Base-by-base conservation (phyloP, 768 basidiomycete genomes). In the Trametes meyenii region DNA sequence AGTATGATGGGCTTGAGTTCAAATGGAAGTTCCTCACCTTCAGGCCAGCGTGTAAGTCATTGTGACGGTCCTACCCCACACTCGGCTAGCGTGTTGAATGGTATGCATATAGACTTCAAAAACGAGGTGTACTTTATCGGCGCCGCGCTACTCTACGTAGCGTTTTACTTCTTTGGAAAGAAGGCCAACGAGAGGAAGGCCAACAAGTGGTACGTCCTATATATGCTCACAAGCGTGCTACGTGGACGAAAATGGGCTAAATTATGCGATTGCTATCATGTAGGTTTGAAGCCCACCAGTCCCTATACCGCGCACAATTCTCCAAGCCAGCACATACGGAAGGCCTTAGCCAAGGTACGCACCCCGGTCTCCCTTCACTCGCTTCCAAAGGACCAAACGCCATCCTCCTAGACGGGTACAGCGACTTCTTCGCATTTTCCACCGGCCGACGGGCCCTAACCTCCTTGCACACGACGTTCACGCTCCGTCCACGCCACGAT, bases 401-500 rank as follows among this genome's bases (percentile, higher is more conserved):
- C 26, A 14, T 19, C 33, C 13, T 80, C 81, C 36, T 79, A 42
- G 93, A 94, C 67, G 92, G 92, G 19, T 79, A 87, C 67, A 81
- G 86, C 3, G 92, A 94, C 76, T 90, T 86, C 71, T 91, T 93
- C 78, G 81, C 82, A 70, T 97, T 90, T 76, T 92, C 92, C 43
- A 94, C 94, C 2, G 95, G 95, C 55, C 79, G 95, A 61, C 88
- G 90, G 61, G 86, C 85, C 65, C 71, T 94, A 57, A 76, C 83
- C 26, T 90, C 89, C 33, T 79, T 95, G 55, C 94, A 96, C 78
- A 86, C 90, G 51, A 81, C 90, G 67, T 82, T 95, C 73, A 79
- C 85, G 46, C 81, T 96, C 63, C 78, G 84, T 46, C 94, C 95
- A 61, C 86, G 90, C 71, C 95, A 97, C 74, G 94, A 96, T 75